Base-by-base conservation (phyloP, 495 filamentous ascomycete species). In the Pseudoneurospora amorphoporcata region DNA sequence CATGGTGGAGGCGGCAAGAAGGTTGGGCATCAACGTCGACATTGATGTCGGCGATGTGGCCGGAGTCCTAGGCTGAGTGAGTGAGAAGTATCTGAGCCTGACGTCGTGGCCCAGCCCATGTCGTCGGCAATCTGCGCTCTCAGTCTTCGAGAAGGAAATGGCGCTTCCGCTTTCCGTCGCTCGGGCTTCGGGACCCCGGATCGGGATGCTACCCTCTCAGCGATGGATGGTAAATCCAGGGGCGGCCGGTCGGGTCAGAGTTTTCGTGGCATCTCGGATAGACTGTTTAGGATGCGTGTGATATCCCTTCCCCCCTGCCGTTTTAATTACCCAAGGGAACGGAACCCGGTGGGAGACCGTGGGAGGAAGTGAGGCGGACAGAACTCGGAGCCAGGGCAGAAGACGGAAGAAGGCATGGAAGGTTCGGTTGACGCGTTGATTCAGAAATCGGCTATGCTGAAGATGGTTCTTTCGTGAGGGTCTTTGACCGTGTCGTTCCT, bases 1-100 rank as follows among this genome's bases (percentile, higher is more conserved):
- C 6, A 87, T 90, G 72, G 65, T 86, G 43, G 84, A 86, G 73
- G 79, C 89, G 12, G 88, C 87, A 14, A 81, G 80, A 75, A 81
- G 81, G 75, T 86, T 79, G 83, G 85, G 69, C 45, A 16, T 32
- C 58, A 41, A 72, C 8, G 32, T 37, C 70, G 42, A 53, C 47
- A n/a, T 23, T 32, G 14, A 37, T 32, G 29, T 14, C 16, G 40
- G 70, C 47, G 38, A 39, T 71, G 45, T 32, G 14, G 70, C 61
- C 37, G 39, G 32, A 41, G 69, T 32, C 58, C 47, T 39, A 41
- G 29, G 8, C 19, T 71, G n/a, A 69, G 38, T 38, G 39, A 32
- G n/a, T 70, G 40, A 69, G 1, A 23, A 23, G 29, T 38, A 2
- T 37, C 8, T 69, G 32, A 35, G 23, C n/a, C 68, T 17, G 39